Percentiles rank a stretch among this genome's conserved stretches.
These are phyloP conservation scores for Puccinia horiana DNA, from an alignment of 1,284 basidiomycete genomes.

Conservation along the genomic window DNA sequence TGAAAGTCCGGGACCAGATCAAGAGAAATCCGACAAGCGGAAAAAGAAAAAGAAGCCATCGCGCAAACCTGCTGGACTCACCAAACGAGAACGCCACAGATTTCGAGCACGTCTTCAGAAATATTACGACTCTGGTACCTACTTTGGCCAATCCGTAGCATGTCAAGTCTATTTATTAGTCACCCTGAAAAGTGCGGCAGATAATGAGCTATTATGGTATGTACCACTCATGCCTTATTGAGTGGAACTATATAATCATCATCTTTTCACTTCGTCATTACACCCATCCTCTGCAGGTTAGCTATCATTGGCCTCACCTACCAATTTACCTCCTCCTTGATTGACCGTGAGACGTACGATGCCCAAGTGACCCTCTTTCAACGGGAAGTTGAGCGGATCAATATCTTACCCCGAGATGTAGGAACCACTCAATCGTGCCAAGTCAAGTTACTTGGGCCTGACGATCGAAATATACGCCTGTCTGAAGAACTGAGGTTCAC, in stretches of 20 bases:
- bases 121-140: constrained; percentile 83
- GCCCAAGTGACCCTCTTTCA: constrained; percentile 73
- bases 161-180: constrained; percentile 87
- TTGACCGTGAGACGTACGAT: constrained; percentile 84
- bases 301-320: constrained; percentile 90
- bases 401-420: constrained; percentile 57
- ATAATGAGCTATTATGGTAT: constrained; percentile 90
- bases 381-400: constrained; percentile 87
- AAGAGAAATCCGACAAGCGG: constrained; percentile 3
- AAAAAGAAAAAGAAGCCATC: background rate
- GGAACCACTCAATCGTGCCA: constrained; percentile 56
- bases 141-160: constrained; percentile 83
- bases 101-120: constrained; percentile 70
- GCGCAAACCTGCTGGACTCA: background rate
- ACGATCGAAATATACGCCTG: constrained; percentile 76
- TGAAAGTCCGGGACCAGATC: background rate
- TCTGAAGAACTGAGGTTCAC: constrained; percentile 89
- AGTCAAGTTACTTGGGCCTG: constrained; percentile 62
- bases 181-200: constrained; percentile 80
- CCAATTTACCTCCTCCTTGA: constrained; percentile 83
- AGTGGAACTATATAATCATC: background rate
- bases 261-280: constrained; percentile 2
- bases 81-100: constrained; percentile 21
- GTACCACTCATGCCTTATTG: constrained; percentile 51
- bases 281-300: constrained; percentile 66